Base-by-base conservation (phyloP, 176 grass and related monocot species). In the Oryza officinalis region DNA sequence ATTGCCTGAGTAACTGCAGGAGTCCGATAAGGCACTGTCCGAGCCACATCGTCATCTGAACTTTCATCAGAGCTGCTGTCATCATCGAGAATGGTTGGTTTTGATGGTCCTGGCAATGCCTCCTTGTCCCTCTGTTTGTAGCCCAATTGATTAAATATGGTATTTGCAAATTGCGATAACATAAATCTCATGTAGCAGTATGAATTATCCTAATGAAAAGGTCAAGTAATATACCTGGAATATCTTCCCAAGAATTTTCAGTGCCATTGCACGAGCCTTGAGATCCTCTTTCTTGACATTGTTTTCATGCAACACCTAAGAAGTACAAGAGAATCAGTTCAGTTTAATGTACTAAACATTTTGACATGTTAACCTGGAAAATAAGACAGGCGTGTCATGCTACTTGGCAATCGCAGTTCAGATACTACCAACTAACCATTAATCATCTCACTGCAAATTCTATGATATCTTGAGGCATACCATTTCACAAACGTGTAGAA, bases 211-310 rank as follows among this genome's bases (percentile, higher is more conserved):
- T 4, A 59, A 81, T 45, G 6, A 52, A 81, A 72, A 78, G 4
- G 22, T 23, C 25, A 78, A 86, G 10, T 38, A 50, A 4, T 46
- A 10, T 81, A 99, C 96, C 93, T 87, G 85, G 88, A 99, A 99
- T 88, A 92, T 72, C 86, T 94, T 99, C 49, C 93, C 93, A 8
- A 99, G 91, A 85, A 89, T 92, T 92, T 92, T 96, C 65, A 99
- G 89, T 69, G 93, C 96, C 18, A 87, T 60, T 75, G 89, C 88
- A 57, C 96, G 87, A 22, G 86, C 43, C 86, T 92, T 99, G 10
- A 99, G 79, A 72, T 99, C 96, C 46, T 99, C 93, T 89, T 92
- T 99, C 91, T 96, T 99, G 72, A 92, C 86, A 89, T 89, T 91
- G 63, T 75, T 92, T 85, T 99, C 96, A 35, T 92, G 86, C 44